A percentile compares a stretch with the other conserved stretches of the same genome.
Conservation (phyloP, 2,329 filamentous ascomycete genomes). For the Grosmannia huntii region DNA sequence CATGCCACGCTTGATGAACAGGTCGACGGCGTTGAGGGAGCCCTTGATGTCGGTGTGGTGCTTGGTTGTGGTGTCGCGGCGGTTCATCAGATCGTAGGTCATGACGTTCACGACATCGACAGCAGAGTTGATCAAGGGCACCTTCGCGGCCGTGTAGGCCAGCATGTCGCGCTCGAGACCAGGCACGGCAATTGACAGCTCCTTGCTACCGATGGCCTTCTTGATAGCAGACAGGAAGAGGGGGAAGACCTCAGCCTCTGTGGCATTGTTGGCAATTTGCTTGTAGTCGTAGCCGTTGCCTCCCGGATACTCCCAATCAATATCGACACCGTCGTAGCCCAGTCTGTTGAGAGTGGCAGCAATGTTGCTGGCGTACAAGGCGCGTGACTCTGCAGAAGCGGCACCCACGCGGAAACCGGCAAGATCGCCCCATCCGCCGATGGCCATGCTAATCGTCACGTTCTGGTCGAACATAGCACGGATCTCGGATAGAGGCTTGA, state of each 20-base stretch:
- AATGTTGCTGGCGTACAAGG: slow-evolving; percentile 44
- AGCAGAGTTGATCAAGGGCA: slow-evolving; percentile 42
- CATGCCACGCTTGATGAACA: slow-evolving; percentile 45
- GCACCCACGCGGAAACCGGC: slow-evolving; percentile 39
- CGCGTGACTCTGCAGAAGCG: slow-evolving; percentile 31
- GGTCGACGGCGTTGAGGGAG: slow-evolving; percentile 40
- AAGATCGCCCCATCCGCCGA: slow-evolving; percentile 54
- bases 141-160: slow-evolving; percentile 45
- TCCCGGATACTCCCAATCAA: slow-evolving; percentile 30
- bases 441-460: slow-evolving; percentile 48
- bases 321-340: slow-evolving; percentile 41
- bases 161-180: slow-evolving; percentile 54
- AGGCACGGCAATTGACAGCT: slow-evolving; percentile 57
- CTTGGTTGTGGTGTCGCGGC: slow-evolving; percentile 48
- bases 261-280: slow-evolving; percentile 46
- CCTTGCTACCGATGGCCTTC: slow-evolving; percentile 41
- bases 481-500: slow-evolving; percentile 36
- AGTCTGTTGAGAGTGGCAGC: slow-evolving; percentile 37
- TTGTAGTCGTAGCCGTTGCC: slow-evolving; percentile 64
- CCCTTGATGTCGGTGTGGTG: slow-evolving; percentile 52
- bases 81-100: slow-evolving; percentile 60
- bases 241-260: slow-evolving; percentile 52
- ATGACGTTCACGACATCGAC: slow-evolving; percentile 58
- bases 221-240: slow-evolving; percentile 47
- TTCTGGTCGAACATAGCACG: slow-evolving; percentile 37